Conservation (phyloP, 1,139 yeast genomes). For the Lodderomyces margitis region DNA sequence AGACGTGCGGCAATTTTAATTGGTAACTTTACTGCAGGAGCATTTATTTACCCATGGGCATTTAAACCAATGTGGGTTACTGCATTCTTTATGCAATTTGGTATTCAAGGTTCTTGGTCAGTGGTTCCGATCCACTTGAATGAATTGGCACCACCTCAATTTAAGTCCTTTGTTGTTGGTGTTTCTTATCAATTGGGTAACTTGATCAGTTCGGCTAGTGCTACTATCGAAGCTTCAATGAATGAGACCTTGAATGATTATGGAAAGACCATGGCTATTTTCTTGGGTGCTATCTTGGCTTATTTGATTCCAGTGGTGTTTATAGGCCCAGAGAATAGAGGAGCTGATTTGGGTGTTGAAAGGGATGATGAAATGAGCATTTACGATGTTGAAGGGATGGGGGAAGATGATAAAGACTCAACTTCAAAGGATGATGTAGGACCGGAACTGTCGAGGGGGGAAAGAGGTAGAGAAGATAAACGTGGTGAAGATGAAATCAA, state of each 20-base stretch:
- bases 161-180: conserved; percentile 72
- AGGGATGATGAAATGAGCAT: conserved; percentile 20
- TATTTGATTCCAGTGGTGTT: conserved; percentile 57
- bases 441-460: too few species aligned
- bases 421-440: neutral
- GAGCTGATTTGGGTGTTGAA: conserved; percentile 29
- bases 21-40: conserved; percentile 67
- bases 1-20: conserved; percentile 39
- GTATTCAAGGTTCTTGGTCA: conserved; percentile 90
- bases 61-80: conserved; percentile 57
- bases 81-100: conserved; percentile 78
- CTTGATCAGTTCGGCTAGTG: conserved; percentile 77
- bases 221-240: conserved; percentile 76
- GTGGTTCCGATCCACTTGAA: conserved; percentile 75
- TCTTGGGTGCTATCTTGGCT: conserved; percentile 75
- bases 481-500: too few species aligned
- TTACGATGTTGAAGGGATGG: conserved; percentile 11
- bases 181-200: conserved; percentile 82
- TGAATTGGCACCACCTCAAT: conserved; percentile 75
- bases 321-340: conserved; percentile 73
- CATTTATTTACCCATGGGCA: conserved; percentile 73
- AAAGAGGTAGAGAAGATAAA: too few species aligned
- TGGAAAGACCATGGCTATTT: conserved; percentile 71
- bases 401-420: conserved; percentile 2
- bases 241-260: conserved; percentile 25